Evolutionary conservation across 2,329 filamentous ascomycete genomes (phyloP).

Genomic region (Kalmusia sp.): DNA sequence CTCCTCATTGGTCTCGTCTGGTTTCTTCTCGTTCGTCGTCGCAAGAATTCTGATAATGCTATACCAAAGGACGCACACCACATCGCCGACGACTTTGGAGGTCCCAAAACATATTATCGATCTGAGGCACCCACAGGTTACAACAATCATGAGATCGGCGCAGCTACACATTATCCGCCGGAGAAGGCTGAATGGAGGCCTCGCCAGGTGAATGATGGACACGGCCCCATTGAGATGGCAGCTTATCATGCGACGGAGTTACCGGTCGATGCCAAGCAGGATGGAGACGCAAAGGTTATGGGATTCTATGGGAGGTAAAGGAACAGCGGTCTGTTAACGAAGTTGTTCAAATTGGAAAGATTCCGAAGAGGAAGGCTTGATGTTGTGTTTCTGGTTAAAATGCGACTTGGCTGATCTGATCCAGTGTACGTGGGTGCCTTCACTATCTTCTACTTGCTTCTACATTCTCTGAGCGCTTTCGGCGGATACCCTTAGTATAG

Average conservation of each 20-base stretch:
- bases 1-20: constrained; percentile 21
- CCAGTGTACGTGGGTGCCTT: no score
- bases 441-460: background rate
- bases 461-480: background rate
- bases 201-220: background rate
- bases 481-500: constrained; percentile 3
- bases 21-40: constrained; percentile 20
- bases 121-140: background rate
- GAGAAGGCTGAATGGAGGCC: background rate
- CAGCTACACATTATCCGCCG: constrained; percentile 8
- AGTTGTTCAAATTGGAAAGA: background rate
- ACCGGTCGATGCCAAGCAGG: background rate
- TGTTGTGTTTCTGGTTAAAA: background rate
- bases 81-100: constrained; percentile 11
- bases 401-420: background rate
- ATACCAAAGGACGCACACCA: constrained; percentile 14
- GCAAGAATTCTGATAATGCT: constrained; percentile 5
- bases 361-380: background rate
- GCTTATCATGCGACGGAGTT: constrained; percentile 1
- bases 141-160: background rate
- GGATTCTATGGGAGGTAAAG: background rate
- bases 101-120: background rate
- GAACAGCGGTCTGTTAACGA: no score
- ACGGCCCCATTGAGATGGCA: constrained; percentile 11
- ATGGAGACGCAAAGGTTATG: background rate